Conservation (phyloP, 805 yeast genomes). For the Priceomyces castillae region DNA sequence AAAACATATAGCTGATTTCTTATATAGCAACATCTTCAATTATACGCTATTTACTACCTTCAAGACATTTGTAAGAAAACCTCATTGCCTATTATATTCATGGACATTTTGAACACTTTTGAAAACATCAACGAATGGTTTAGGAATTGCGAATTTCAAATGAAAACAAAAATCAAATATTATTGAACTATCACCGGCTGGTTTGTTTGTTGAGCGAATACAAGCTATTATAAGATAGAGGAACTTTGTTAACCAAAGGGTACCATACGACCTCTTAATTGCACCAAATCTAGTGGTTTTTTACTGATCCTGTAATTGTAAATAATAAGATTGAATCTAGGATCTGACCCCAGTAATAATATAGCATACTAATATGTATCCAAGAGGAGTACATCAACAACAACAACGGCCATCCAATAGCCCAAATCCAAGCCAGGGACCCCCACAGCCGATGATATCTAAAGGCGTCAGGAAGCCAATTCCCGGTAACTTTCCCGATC, state of each 20-base stretch:
- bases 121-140: neutral
- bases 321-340: neutral
- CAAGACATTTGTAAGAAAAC: no score
- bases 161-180: neutral
- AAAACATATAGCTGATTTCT: no score
- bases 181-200: neutral
- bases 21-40: no score
- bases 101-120: no score
- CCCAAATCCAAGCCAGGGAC: neutral
- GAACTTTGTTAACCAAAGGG: no score
- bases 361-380: slow-evolving; percentile 9
- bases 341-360: neutral
- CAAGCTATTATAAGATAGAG: no score
- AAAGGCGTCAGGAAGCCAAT: slow-evolving; percentile 3
- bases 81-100: no score
- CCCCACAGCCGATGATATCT: neutral
- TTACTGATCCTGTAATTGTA: neutral
- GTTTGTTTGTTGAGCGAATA: neutral
- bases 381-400: slow-evolving; percentile 9
- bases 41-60: no score
- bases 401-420: slow-evolving; percentile 4
- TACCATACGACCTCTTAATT: no score
- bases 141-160: neutral
- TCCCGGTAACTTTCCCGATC: neutral
- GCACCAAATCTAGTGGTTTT: no score